Evolutionary conservation across 1,284 basidiomycete species (phyloP).

Genomic region (Ganoderma multipileum): DNA sequence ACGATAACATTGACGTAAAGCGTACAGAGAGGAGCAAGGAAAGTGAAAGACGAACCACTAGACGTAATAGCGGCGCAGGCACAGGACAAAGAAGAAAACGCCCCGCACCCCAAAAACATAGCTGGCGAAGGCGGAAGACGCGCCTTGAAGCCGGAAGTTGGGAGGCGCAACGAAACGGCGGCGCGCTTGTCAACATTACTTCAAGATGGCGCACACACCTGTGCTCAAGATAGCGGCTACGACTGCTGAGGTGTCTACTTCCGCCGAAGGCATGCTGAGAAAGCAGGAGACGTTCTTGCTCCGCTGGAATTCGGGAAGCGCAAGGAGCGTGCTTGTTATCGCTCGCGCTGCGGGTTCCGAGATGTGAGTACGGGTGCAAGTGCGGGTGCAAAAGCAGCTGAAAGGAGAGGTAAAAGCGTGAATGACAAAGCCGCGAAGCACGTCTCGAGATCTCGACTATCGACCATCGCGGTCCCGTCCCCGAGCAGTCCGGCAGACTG

Average conservation of each 20-base stretch:
- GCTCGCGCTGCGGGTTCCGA: conserved; percentile 53
- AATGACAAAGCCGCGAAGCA: conserved; percentile 26
- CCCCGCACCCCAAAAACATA: not conserved
- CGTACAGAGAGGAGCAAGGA: not conserved
- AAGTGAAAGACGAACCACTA: not conserved
- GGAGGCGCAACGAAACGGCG: conserved; percentile 20
- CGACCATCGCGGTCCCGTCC: not conserved
- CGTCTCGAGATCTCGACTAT: not conserved
- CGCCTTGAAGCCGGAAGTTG: conserved; percentile 9
- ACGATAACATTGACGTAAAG: not conserved
- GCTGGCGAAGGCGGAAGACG: not conserved
- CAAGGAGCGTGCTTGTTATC: conserved; percentile 57
- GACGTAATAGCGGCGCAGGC: conserved; percentile 1
- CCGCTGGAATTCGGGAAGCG: conserved; percentile 52
- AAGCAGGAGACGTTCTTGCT: conserved; percentile 71
- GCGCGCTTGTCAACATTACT: conserved; percentile 5
- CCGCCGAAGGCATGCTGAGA: conserved; percentile 77
- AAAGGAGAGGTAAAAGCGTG: conserved; percentile 20
- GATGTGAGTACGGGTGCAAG: not conserved
- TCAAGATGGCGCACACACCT: conserved; percentile 42
- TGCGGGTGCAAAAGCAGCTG: not conserved
- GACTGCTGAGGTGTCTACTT: conserved; percentile 65
- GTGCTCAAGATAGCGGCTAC: conserved; percentile 53
- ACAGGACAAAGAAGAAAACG: not conserved
- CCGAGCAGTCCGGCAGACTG: conserved; percentile 4